A percentile compares a stretch with the other conserved stretches of the same genome.
These are phyloP conservation scores for Dissoconium aciculare DNA, from an alignment of 2,329 filamentous ascomycete genomes.

Conservation along the genomic window DNA sequence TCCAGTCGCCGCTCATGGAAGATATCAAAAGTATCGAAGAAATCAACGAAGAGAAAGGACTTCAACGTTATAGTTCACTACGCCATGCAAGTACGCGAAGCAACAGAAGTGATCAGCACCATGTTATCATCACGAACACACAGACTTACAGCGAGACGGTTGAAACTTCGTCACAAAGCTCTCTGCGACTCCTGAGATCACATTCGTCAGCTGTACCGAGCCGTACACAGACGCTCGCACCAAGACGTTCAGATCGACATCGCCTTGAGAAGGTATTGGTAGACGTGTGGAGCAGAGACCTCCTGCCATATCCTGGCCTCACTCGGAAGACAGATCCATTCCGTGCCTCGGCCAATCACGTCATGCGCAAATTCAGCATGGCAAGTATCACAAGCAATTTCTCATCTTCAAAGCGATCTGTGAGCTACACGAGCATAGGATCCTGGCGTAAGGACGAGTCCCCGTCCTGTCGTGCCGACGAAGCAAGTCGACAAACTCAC, in stretches of 20 bases:
- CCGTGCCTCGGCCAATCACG: slow-evolving; percentile 62
- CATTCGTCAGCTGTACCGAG: slow-evolving; percentile 63
- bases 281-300: slow-evolving; percentile 73
- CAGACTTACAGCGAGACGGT: slow-evolving; percentile 46
- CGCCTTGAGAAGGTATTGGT: slow-evolving; percentile 58
- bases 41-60: too few relatives aligned
- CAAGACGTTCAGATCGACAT: slow-evolving; percentile 58
- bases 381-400: slow-evolving; percentile 66
- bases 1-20: slow-evolving; percentile 51
- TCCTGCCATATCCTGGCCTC: slow-evolving; percentile 74
- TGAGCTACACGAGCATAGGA: slow-evolving; percentile 36
- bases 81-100: slow-evolving; percentile 63
- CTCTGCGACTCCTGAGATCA: slow-evolving; percentile 54
- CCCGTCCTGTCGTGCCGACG: slow-evolving; percentile 7
- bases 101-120: slow-evolving; percentile 50
- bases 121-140: slow-evolving; percentile 80
- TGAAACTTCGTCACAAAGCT: slow-evolving; percentile 27
- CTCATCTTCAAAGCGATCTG: slow-evolving; percentile 55
- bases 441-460: slow-evolving; percentile 19
- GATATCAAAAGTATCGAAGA: slow-evolving; percentile 59
- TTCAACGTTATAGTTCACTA: slow-evolving; percentile 59
- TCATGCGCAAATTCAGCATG: slow-evolving; percentile 79
- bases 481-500: slow-evolving; percentile 2
- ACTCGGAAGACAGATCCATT: slow-evolving; percentile 53
- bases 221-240: slow-evolving; percentile 54